Percentiles rank a stretch among this genome's conserved stretches.
Conservation (phyloP, 2,329 filamentous ascomycete species). For the Neoarthrinium moseri region DNA sequence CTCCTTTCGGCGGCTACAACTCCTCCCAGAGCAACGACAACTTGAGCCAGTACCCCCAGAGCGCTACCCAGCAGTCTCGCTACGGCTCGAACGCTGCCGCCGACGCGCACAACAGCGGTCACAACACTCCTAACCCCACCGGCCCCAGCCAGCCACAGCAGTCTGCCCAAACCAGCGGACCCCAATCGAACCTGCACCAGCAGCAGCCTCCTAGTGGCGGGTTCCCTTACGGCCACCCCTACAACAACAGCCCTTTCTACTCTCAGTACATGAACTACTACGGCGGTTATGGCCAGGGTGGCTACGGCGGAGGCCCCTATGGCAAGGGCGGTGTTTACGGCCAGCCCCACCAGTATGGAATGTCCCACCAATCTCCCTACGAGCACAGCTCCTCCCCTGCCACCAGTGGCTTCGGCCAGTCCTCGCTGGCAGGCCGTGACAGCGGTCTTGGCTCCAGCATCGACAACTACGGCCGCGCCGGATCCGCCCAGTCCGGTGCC, state of each 20-base stretch:
- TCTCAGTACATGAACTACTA: constrained; percentile 56
- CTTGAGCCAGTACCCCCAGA: constrained; percentile 71
- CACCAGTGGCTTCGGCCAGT: constrained; percentile 48
- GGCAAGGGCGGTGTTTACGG: constrained; percentile 55
- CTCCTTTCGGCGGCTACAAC: constrained; percentile 75
- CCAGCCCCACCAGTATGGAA: constrained; percentile 52
- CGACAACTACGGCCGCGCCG: constrained; percentile 52
- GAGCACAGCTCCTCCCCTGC: constrained; percentile 55
- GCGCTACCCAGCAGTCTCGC: constrained; percentile 64
- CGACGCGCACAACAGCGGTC: constrained; percentile 81
- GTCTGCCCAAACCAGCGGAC: constrained; percentile 22
- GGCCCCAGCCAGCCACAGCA: constrained; percentile 41
- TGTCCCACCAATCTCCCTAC: constrained; percentile 56
- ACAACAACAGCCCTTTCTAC: constrained; percentile 64
- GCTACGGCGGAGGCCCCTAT: constrained; percentile 49
- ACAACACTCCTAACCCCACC: constrained; percentile 85
- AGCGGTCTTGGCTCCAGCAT: constrained; percentile 49
- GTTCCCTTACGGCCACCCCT: constrained; percentile 35
- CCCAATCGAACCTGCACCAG: constrained; percentile 43
- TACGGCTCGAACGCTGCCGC: constrained; percentile 55
- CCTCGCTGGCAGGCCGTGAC: constrained; percentile 51
- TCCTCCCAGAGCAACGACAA: constrained; percentile 58
- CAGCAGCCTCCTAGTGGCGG: constrained; percentile 24
- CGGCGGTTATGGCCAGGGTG: constrained; percentile 53
- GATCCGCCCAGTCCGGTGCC: constrained; percentile 46